phyloP scores from a whole-genome alignment of 768 basidiomycete species.

The Mycena capillaripes region DNA sequence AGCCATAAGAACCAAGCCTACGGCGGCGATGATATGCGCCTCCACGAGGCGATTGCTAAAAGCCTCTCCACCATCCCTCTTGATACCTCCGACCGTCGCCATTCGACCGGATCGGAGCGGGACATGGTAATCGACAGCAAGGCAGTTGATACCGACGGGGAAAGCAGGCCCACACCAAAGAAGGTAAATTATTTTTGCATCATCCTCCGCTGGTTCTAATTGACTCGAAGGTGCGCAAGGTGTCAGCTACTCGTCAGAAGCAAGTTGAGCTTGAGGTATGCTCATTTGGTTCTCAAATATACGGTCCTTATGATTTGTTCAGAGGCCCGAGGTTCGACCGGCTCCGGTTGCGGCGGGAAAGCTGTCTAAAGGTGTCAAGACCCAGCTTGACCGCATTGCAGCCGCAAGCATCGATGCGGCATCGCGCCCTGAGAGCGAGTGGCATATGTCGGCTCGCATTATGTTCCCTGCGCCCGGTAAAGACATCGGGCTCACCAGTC shows the following conservation, averaged over 20 bases:
- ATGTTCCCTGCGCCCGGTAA: constrained; percentile 17
- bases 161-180: not conserved
- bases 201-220: too few species aligned
- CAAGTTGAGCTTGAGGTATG: not conserved
- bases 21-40: not conserved
- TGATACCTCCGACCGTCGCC: not conserved
- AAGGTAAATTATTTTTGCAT: not conserved
- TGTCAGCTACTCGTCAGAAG: not conserved
- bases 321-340: constrained; percentile 14
- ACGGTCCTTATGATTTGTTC: not conserved
- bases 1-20: too few species aligned
- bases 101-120: not conserved
- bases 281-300: not conserved
- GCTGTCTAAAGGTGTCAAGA: constrained; percentile 7
- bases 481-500: constrained; percentile 1
- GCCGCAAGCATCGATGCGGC: constrained; percentile 1
- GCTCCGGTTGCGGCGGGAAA: not conserved
- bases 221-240: not conserved
- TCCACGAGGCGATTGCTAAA: not conserved
- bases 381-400: constrained; percentile 16
- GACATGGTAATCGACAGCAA: not conserved
- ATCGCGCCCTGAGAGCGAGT: too few species aligned
- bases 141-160: not conserved
- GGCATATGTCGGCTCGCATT: too few species aligned
- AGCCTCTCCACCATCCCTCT: not conserved